phyloP scores from a whole-genome alignment of 208 protist species.

The Crithidia mellificae region DNA sequence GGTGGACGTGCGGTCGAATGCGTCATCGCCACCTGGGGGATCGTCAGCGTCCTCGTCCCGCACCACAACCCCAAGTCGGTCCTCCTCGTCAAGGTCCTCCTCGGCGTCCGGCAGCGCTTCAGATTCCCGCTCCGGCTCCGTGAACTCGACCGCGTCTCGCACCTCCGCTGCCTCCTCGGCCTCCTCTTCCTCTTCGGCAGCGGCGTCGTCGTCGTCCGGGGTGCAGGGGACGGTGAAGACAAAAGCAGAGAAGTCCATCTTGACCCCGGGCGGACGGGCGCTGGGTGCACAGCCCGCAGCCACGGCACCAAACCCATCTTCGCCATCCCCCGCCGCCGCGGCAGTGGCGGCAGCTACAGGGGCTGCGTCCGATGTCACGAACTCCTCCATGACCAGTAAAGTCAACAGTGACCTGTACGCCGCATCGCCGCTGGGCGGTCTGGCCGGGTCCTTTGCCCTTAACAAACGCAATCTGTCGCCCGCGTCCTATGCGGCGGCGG shows the following conservation, averaged over 20 bases:
- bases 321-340: not conserved
- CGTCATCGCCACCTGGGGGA: slow-evolving; percentile 11
- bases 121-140: not conserved
- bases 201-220: not conserved
- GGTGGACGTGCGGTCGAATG: not conserved
- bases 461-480: not conserved
- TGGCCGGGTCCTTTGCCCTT: slow-evolving; percentile 1
- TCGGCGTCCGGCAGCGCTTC: too few species aligned
- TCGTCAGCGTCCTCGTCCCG: slow-evolving; percentile 8
- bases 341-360: not conserved
- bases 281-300: not conserved
- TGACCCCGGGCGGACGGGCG: not conserved
- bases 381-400: slow-evolving; percentile 23
- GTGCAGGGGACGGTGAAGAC: not conserved
- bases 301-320: too few species aligned
- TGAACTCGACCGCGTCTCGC: slow-evolving; percentile 1
- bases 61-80: slow-evolving; percentile 20
- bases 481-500: not conserved
- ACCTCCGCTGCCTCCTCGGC: slow-evolving; percentile 10
- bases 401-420: slow-evolving; percentile 13
- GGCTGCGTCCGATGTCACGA: slow-evolving; percentile 16
- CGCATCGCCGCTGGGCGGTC: not conserved
- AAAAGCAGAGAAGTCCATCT: not conserved
- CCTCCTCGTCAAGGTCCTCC: too few species aligned
- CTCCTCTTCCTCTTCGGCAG: not conserved